These are phyloP conservation scores for Penicillium palitans DNA, from an alignment of 2,329 filamentous ascomycete species.

Conservation along the genomic window DNA sequence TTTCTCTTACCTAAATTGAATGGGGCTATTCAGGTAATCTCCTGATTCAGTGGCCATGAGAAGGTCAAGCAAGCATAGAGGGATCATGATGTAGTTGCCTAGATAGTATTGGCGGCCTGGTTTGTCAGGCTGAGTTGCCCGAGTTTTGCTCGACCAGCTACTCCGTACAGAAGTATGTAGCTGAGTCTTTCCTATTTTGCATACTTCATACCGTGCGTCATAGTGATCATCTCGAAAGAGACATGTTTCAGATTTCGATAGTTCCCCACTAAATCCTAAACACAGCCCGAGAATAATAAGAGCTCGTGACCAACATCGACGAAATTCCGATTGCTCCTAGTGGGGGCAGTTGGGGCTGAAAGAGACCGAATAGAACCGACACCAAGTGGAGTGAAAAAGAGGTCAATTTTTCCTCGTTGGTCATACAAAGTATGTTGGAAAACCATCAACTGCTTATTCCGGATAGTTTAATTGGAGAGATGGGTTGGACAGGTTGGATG, in stretches of 20 bases:
- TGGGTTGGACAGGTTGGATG: neutral
- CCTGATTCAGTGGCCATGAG: neutral
- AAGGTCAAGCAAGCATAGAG: neutral
- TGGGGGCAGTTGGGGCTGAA: neutral
- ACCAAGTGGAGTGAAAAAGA: constrained; percentile 1
- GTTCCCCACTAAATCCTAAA: neutral
- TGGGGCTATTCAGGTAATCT: neutral
- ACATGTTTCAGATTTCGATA: neutral
- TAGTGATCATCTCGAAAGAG: neutral
- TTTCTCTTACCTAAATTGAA: neutral
- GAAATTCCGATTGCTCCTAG: neutral
- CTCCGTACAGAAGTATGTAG: neutral
- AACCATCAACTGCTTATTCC: neutral
- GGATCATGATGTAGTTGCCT: neutral
- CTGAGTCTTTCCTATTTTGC: neutral
- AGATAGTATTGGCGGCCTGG: neutral
- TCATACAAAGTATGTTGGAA: neutral
- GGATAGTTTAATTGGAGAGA: neutral
- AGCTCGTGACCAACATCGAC: neutral
- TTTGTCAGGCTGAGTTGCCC: neutral
- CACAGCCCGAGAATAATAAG: neutral
- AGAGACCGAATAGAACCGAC: neutral
- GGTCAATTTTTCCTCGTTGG: neutral
- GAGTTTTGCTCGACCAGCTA: neutral
- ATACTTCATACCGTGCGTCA: neutral